Percentiles rank a stretch among this genome's conserved stretches.
Evolutionary conservation across 768 basidiomycete species (phyloP).

Genomic region (Leccinum fibrillosum): DNA sequence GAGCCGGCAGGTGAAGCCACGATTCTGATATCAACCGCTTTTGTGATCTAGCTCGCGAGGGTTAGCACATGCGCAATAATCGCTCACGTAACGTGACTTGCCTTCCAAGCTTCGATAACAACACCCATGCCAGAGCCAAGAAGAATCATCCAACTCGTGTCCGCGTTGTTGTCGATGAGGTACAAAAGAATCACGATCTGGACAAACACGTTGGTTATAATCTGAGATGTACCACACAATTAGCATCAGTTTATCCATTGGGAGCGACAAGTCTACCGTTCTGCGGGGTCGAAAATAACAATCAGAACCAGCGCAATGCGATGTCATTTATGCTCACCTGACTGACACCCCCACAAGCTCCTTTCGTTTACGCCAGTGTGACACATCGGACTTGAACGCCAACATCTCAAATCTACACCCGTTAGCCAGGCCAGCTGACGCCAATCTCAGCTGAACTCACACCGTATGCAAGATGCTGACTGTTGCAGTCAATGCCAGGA

Average conservation of each 20-base stretch:
- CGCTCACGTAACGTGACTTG: slow-evolving; percentile 26
- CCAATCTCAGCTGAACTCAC: slow-evolving; percentile 42
- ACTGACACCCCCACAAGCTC: slow-evolving; percentile 95
- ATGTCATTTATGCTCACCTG: slow-evolving; percentile 47
- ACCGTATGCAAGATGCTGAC: slow-evolving; percentile 87
- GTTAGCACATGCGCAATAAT: slow-evolving; percentile 14
- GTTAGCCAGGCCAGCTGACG: slow-evolving; percentile 10
- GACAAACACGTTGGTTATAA: slow-evolving; percentile 93
- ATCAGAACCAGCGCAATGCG: slow-evolving; percentile 15
- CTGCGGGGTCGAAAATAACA: slow-evolving; percentile 31
- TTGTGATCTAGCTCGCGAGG: slow-evolving; percentile 57
- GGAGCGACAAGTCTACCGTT: slow-evolving; percentile 44
- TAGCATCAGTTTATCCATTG: slow-evolving; percentile 9
- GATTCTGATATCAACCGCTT: slow-evolving; percentile 85
- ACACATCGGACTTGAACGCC: slow-evolving; percentile 93
- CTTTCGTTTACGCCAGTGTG: slow-evolving; percentile 92
- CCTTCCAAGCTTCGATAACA: slow-evolving; percentile 94
- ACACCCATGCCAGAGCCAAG: slow-evolving; percentile 81
- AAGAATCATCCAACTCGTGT: slow-evolving; percentile 98
- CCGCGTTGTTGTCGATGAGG: slow-evolving; percentile 91
- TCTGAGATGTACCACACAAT: slow-evolving; percentile 35
- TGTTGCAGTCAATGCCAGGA: slow-evolving; percentile 77
- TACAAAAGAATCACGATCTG: slow-evolving; percentile 88
- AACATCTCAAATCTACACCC: slow-evolving; percentile 81
- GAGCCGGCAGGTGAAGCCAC: slow-evolving; percentile 60